Evolutionary conservation across 2,329 filamentous ascomycete species (phyloP), one percentile per base, ranked within the genome.

Genomic region (Penicillium fuscoglaucum): DNA sequence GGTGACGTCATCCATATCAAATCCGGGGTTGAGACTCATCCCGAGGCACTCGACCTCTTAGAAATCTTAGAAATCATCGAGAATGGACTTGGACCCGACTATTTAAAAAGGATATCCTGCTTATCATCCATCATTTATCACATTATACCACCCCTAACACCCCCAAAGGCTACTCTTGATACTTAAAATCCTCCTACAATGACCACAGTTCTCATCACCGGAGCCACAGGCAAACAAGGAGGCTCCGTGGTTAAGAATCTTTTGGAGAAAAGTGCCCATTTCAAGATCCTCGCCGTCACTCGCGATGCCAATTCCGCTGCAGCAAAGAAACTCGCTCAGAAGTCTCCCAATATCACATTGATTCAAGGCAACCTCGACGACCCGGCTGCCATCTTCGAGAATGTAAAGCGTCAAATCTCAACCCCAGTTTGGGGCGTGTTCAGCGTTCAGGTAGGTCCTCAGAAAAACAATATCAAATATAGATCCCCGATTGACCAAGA

Each of bases 231-330:
- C 29, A 77, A 77, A 57, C 77, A 79, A 66, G 77, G 76, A 6
- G 70, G 71, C 4, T 68, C 72, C 3, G 60, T 77, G 2, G 68
- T 79, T 31, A 43, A 29, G 57, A 68, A 7, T 67, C 66, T 24
- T 68, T 78, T 19, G 52, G 76, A 29, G 45, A 53, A 15, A 51
- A 33, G 70, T 28, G 67, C 66, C 1, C 57, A 64, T 2, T 79
- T 81, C 59, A 76, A 80, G 13, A 83, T 88, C 52, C 78, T 86
- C 17, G 87, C 86, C 7, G 76, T 88, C 24, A 88, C 86, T 2
- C 83, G 86, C 60, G 79, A 87, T 65, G 0, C 68, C 83, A 0
- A 49, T 72, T 0, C 78, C 78, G 1, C 83, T 85, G 0, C 76
- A 74, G 17, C 79, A 87, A 3, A 66, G 72, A 2, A 35, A 6